Evolutionary conservation across 441 rosid species (phyloP), one percentile per base, ranked within the genome.

Genomic region (Pelargonium citronellum): DNA sequence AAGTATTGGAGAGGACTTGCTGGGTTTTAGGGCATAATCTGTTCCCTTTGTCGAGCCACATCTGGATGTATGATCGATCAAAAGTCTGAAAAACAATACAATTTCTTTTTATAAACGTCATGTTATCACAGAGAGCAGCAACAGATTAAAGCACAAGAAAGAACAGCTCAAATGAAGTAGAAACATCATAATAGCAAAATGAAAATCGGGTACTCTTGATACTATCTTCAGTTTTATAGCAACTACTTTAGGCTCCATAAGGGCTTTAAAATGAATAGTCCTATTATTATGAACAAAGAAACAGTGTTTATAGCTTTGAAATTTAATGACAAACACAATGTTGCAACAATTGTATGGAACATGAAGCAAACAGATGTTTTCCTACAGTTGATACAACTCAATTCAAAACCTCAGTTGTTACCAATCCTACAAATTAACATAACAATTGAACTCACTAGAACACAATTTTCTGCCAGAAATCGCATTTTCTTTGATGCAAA

Each of bases 21-120:
- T 72, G 44, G 66, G 62, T 82, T 67, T 68, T 74, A 34, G 87
- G 87, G 67, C 87, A 84, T 55, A 76, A 77, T 39, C 65, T 74
- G 67, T 79, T 19, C 53, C 81, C 81, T 55, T 63, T 73, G 34
- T 53, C 72, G 58, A 84, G 75, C 87, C 84, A 82, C 15, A 71
- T 69, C 41, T 70, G 69, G 71, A 82, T 82, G 75, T 53, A 73
- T 30, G 72, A 69, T 7, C 81, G 81, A 57, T 84, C 87, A 72
- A 67, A 79, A 43, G 85, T 84, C 86, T 80, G 49, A 24, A 69
- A 74, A 76, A 15, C 70, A 76, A 0, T 20, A 72, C 22, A 58
- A 53, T 1, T 27, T 27, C 4, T 1, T 27, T 17, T 27, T 17
- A 30, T 46, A 12, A 4, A 22, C 37, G 66, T 7, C 10, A 37